Evolutionary conservation across 768 basidiomycete genomes (phyloP).

Genomic region (Lentinula detonsa): DNA sequence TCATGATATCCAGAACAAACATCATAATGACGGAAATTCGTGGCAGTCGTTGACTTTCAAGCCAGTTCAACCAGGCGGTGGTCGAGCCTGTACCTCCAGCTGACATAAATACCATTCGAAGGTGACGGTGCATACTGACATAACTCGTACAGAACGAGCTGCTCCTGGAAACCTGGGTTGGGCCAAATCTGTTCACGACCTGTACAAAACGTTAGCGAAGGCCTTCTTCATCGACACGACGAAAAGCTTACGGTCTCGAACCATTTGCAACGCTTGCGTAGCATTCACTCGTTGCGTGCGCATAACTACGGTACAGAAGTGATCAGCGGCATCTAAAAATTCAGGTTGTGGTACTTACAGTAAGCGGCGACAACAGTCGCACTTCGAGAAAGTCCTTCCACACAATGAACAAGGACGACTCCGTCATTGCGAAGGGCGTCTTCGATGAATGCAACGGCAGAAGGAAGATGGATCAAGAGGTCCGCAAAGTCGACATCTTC

Average conservation of each 20-base stretch:
- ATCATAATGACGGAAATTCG: not conserved
- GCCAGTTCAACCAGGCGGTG: constrained; percentile 39
- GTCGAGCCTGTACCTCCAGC: constrained; percentile 56
- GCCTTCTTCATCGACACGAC: not conserved
- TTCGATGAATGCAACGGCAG: constrained; percentile 62
- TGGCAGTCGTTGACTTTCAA: constrained; percentile 10
- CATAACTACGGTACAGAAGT: constrained; percentile 48
- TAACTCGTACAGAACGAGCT: constrained; percentile 69
- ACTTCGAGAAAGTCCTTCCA: constrained; percentile 60
- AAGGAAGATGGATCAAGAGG: constrained; percentile 60
- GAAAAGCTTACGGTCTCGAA: constrained; percentile 47
- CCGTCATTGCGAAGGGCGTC: constrained; percentile 53
- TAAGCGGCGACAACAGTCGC: constrained; percentile 74
- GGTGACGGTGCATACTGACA: constrained; percentile 62
- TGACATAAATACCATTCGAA: constrained; percentile 56
- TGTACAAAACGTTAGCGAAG: constrained; percentile 18
- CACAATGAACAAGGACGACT: constrained; percentile 60
- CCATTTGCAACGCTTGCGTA: constrained; percentile 52
- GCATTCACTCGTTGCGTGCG: constrained; percentile 48
- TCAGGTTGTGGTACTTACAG: constrained; percentile 35
- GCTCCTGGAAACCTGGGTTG: constrained; percentile 75
- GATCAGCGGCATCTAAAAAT: not conserved
- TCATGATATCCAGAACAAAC: not conserved
- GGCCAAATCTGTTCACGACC: constrained; percentile 77
- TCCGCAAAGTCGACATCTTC: constrained; percentile 69